Evolutionary conservation across 306 rosid genomes (phyloP), one percentile per base, ranked within the genome.

Genomic region (Oemleria cerasiformis): DNA sequence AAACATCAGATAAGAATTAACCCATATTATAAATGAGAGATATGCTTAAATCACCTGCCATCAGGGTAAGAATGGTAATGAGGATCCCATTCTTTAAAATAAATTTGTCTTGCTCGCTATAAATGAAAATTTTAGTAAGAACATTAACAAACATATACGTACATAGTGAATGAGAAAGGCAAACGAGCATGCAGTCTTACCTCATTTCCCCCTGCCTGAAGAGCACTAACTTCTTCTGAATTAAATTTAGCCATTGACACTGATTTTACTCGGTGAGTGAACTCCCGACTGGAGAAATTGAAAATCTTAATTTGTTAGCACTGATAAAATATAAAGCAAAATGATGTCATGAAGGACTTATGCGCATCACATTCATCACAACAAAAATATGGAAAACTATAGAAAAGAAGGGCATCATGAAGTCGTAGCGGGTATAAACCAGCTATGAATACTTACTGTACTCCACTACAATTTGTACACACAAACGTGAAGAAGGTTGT

Each of bases 391-490:
- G 67, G 20, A 71, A 63, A 30, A 62, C 13, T 13, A 47, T 20
- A 9, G 71, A 65, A 55, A 34, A 12, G 16, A 43, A 45, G 15
- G 70, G 65, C 61, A 8, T 63, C 66, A 51, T 15, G 7, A 8
- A 70, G 69, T 49, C 40, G 11, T 19, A 71, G 51, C 49, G 10
- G 3, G 73, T 12, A 5, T 34, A 34, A 16, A 59, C 63, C 15
- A 23, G 34, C 47, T 50, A 15, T 39, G 54, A 19, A 68, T 70
- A 55, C 96, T 81, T 82, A 94, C 98, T 94, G 98, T 67, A 94
- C 85, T 43, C 98, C 98, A 75, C 98, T 94, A 86, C 98, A 94
- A 67, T 79, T 91, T 78, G 92, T 91, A 81, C 98, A 91, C 58
- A 91, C 86, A 65, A 89, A 94, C 50, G 97, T 91, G 54, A 78